Evolutionary conservation across 1,284 basidiomycete genomes (phyloP).

Genomic region (Vanrija sp.): DNA sequence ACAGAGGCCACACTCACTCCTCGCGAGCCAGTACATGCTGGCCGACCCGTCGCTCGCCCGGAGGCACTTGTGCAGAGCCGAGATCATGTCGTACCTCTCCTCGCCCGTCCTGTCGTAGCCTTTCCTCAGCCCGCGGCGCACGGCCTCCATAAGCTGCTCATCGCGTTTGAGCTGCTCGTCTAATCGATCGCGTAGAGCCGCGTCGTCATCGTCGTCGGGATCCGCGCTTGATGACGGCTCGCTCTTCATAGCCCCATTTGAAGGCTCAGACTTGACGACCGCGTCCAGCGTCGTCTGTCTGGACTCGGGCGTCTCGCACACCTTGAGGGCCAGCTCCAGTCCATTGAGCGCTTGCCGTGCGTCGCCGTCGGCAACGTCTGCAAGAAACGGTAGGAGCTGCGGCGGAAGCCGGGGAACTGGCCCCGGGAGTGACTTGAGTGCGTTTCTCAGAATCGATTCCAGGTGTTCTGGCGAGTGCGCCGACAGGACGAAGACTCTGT

Average conservation of each 20-base stretch:
- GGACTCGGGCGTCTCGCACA: slow-evolving; percentile 26
- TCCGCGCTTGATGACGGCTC: neutral
- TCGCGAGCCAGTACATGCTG: slow-evolving; percentile 83
- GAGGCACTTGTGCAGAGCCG: slow-evolving; percentile 79
- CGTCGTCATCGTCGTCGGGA: neutral
- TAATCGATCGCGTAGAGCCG: no score
- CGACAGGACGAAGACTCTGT: slow-evolving; percentile 42
- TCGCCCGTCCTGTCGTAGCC: slow-evolving; percentile 72
- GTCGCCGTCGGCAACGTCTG: slow-evolving; percentile 52
- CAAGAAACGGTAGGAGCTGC: slow-evolving; percentile 54
- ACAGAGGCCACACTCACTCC: slow-evolving; percentile 42
- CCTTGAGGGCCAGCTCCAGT: slow-evolving; percentile 50
- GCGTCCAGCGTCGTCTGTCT: slow-evolving; percentile 19
- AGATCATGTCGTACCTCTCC: slow-evolving; percentile 79
- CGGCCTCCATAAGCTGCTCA: slow-evolving; percentile 47
- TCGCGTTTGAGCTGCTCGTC: slow-evolving; percentile 15
- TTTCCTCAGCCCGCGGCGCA: slow-evolving; percentile 45
- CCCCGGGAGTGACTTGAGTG: slow-evolving; percentile 34
- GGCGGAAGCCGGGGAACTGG: slow-evolving; percentile 45
- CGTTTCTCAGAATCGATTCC: slow-evolving; percentile 41
- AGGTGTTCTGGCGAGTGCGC: slow-evolving; percentile 39
- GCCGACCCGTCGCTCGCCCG: slow-evolving; percentile 74
- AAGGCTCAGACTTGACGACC: neutral
- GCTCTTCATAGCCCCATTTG: neutral
- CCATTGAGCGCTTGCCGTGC: slow-evolving; percentile 51